These are phyloP conservation scores for Vanrija sp. DNA, from an alignment of 1,284 basidiomycete species.

Conservation along the genomic window DNA sequence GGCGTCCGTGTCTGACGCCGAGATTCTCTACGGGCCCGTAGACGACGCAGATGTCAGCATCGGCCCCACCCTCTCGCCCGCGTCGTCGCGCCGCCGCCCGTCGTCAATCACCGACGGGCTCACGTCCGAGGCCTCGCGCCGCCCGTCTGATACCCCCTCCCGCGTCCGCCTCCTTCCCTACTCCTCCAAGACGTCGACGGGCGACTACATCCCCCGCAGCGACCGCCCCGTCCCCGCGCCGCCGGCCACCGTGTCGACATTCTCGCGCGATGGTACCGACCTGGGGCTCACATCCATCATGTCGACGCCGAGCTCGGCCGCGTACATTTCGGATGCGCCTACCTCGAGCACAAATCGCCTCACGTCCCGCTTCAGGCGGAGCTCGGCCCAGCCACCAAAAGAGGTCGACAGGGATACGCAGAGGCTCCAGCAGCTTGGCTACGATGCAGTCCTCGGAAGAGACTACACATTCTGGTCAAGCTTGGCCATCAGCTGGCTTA, in stretches of 20 bases:
- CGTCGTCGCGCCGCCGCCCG: background rate
- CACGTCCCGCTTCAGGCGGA: conserved; percentile 1
- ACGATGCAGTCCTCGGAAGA: conserved; percentile 45
- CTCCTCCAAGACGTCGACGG: conserved; percentile 3
- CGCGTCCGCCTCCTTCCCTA: conserved; percentile 4
- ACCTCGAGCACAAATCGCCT: background rate
- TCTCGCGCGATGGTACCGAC: background rate
- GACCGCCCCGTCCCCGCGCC: conserved; percentile 36
- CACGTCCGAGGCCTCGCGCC: background rate
- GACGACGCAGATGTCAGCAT: too few relatives aligned
- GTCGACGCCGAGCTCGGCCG: too few relatives aligned
- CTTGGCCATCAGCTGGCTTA: conserved; percentile 40
- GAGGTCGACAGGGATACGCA: conserved; percentile 39
- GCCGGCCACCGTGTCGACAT: conserved; percentile 11
- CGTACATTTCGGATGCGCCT: background rate
- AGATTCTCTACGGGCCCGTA: background rate
- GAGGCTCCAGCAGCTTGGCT: conserved; percentile 44
- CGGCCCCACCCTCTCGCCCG: background rate
- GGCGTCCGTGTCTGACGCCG: background rate
- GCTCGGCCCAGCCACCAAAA: background rate
- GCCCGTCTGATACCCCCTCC: background rate
- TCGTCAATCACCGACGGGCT: conserved; percentile 1
- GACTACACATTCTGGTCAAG: conserved; percentile 49
- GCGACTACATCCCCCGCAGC: conserved; percentile 25
- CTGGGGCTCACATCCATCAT: background rate